Conservation (phyloP, 2,329 filamentous ascomycete species). For the Aspergillus pseudoterreus region DNA sequence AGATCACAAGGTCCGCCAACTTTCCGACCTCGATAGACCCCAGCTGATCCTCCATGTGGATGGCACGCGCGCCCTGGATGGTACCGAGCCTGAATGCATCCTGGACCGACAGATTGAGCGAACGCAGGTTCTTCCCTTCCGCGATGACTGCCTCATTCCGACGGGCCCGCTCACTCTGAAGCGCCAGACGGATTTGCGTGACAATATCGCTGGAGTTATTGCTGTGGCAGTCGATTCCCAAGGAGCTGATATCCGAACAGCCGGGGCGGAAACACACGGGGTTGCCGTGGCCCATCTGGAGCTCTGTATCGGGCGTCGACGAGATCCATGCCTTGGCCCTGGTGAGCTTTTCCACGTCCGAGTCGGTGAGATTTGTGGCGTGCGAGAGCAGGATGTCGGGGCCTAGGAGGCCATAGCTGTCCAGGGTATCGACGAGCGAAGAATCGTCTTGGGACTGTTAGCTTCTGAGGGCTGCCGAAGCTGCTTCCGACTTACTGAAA, state of each 20-base stretch:
- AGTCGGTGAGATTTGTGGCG: constrained; percentile 13
- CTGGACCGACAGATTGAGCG: constrained; percentile 15
- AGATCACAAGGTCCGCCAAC: constrained; percentile 27
- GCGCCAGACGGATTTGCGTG: constrained; percentile 22
- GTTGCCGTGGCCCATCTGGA: constrained; percentile 29
- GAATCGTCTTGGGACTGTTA: not conserved
- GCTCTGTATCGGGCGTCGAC: constrained; percentile 27
- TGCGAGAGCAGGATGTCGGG: constrained; percentile 22
- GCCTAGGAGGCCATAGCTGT: constrained; percentile 15
- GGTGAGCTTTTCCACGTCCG: constrained; percentile 18
- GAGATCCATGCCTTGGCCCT: constrained; percentile 18
- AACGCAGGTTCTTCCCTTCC: constrained; percentile 6
- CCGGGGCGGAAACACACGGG: constrained; percentile 21
- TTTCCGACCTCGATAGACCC: constrained; percentile 27
- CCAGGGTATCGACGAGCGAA: constrained; percentile 11
- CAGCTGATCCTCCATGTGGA: constrained; percentile 22
- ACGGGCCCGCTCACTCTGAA: constrained; percentile 21
- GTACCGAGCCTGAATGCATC: constrained; percentile 27
- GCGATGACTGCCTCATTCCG: constrained; percentile 13
- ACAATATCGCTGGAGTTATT: constrained; percentile 25
- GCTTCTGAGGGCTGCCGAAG: not conserved
- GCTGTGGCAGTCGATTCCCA: constrained; percentile 32
- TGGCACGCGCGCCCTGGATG: constrained; percentile 27
- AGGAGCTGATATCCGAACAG: constrained; percentile 14
- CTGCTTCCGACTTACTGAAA: not conserved